phyloP scores from a whole-genome alignment of 768 basidiomycete species.

The Tephrocybe sp. region DNA sequence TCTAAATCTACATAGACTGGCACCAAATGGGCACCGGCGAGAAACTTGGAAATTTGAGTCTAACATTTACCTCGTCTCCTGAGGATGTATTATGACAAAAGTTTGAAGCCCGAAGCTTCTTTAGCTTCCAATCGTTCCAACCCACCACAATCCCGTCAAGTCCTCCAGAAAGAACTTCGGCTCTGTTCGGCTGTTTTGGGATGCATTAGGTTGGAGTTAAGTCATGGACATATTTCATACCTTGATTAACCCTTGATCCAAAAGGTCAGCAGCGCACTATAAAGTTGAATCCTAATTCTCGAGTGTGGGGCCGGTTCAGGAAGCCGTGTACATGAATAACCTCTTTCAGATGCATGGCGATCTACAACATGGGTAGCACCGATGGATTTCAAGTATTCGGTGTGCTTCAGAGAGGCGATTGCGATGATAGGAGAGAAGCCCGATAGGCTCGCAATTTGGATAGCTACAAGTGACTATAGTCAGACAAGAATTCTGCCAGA shows the following conservation, averaged over 20 bases:
- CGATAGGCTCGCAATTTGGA: slow-evolving; percentile 32
- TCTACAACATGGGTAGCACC: slow-evolving; percentile 23
- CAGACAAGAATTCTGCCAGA: too few species aligned
- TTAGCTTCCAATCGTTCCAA: slow-evolving; percentile 30
- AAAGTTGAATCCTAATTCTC: slow-evolving; percentile 8
- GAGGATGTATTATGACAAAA: slow-evolving; percentile 38
- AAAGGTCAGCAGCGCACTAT: neutral
- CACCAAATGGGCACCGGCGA: too few species aligned
- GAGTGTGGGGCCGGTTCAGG: slow-evolving; percentile 4
- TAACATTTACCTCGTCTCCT: too few species aligned
- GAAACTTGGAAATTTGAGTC: too few species aligned
- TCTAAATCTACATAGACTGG: too few species aligned
- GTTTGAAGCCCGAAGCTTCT: slow-evolving; percentile 38
- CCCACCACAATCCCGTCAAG: slow-evolving; percentile 32
- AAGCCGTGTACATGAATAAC: slow-evolving; percentile 4
- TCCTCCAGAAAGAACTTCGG: slow-evolving; percentile 37
- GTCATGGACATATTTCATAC: neutral
- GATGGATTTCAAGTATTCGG: neutral
- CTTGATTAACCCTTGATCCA: neutral
- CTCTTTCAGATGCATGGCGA: slow-evolving; percentile 3
- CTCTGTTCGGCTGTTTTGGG: slow-evolving; percentile 29
- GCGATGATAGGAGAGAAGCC: slow-evolving; percentile 36
- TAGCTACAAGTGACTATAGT: neutral
- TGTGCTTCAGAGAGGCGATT: neutral
- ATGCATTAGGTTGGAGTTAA: too few species aligned